Percentiles rank a stretch among this genome's conserved stretches.
Evolutionary conservation across 371 early-diverging fungal species (phyloP).

Genomic region (Apophysomyces trapeziformis): DNA sequence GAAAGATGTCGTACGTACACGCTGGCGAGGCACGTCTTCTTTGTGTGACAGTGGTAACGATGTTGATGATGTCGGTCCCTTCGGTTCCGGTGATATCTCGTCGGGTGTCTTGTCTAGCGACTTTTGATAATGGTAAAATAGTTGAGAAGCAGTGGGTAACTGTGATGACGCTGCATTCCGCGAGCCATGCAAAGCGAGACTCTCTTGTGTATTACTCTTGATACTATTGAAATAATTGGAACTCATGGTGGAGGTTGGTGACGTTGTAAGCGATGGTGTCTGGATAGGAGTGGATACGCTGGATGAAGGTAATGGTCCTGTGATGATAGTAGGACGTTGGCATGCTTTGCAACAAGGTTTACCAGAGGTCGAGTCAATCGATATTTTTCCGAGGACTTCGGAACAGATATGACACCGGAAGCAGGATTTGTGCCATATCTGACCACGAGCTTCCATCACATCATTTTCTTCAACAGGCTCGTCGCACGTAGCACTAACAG

Average conservation of each 20-base stretch:
- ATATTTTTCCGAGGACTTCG: slow-evolving; percentile 34
- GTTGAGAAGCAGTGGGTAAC: slow-evolving; percentile 4
- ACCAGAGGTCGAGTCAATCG: slow-evolving; percentile 62
- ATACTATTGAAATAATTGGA: slow-evolving; percentile 6
- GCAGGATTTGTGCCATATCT: slow-evolving; percentile 58
- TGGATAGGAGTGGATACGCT: slow-evolving; percentile 1
- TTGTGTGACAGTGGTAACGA: neutral
- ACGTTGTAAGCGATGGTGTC: neutral
- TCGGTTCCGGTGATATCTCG: slow-evolving; percentile 4
- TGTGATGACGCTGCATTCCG: neutral
- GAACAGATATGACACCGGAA: slow-evolving; percentile 50
- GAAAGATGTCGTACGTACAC: slow-evolving; percentile 2
- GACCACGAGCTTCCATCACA: slow-evolving; percentile 38
- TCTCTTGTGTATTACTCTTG: slow-evolving; percentile 10
- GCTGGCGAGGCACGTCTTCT: neutral
- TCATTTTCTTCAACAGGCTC: slow-evolving; percentile 36
- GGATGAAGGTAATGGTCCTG: neutral
- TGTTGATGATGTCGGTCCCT: neutral
- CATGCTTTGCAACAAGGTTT: slow-evolving; percentile 72
- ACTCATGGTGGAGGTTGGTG: neutral
- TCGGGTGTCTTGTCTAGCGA: neutral
- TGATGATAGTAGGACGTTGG: neutral
- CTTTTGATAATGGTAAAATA: slow-evolving; percentile 13
- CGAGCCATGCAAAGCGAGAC: slow-evolving; percentile 10
- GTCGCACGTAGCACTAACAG: slow-evolving; percentile 45